Percentiles rank a stretch among this genome's conserved stretches.
Evolutionary conservation across 176 grass and related monocot genomes (phyloP).

Genomic region (Pontederia crassipes): DNA sequence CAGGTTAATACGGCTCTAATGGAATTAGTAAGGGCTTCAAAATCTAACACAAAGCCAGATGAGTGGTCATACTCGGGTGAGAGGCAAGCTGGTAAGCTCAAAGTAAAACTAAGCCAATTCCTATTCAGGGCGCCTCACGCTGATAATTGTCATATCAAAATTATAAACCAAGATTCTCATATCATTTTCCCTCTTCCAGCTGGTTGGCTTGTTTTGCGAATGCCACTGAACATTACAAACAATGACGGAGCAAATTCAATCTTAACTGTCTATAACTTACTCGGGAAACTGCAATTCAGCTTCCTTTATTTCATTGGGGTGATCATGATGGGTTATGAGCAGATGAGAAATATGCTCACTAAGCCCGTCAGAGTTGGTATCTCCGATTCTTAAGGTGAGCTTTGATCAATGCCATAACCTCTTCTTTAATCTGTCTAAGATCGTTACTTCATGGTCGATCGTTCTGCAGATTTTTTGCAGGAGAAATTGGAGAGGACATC

Average conservation of each 20-base stretch:
- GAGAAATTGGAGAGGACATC: too few species aligned
- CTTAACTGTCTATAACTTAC: conserved; percentile 24
- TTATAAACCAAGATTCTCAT: conserved; percentile 3
- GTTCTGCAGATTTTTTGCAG: too few species aligned
- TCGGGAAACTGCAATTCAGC: conserved; percentile 47
- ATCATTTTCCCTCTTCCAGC: conserved; percentile 9
- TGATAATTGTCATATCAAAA: neutral
- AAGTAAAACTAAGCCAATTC: neutral
- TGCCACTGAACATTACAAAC: conserved; percentile 8
- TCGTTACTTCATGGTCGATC: too few species aligned
- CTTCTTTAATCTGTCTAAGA: too few species aligned
- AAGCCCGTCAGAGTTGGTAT: conserved; percentile 40
- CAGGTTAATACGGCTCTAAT: conserved; percentile 61
- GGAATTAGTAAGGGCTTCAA: conserved; percentile 59
- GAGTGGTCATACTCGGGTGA: conserved; percentile 48
- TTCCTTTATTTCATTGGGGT: conserved; percentile 45
- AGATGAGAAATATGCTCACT: conserved; percentile 20
- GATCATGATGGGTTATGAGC: conserved; percentile 35
- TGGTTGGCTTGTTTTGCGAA: neutral
- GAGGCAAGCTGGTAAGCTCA: conserved; percentile 21
- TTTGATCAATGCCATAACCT: too few species aligned
- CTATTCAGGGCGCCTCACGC: too few species aligned
- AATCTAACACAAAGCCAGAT: conserved; percentile 37
- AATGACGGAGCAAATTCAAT: conserved; percentile 18
- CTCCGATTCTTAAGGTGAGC: conserved; percentile 28